A percentile compares a stretch with the other conserved stretches of the same genome.
Evolutionary conservation across 179 eudicot genomes (phyloP).

Genomic region (Spinacia oleracea): DNA sequence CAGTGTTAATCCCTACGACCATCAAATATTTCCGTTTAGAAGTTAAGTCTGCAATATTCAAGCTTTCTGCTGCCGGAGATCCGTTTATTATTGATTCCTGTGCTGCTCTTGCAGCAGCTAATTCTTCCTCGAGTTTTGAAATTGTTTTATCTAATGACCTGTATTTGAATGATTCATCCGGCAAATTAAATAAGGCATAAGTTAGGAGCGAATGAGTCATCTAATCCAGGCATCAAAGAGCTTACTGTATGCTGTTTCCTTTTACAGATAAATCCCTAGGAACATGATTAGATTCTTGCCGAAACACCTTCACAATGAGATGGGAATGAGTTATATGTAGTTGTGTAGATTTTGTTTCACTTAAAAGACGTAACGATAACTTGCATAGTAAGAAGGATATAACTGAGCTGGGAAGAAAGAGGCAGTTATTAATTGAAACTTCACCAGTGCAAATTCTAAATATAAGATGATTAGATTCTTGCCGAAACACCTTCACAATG

Average conservation of each 20-base stretch:
- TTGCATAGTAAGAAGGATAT: not conserved
- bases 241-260: conserved; percentile 59
- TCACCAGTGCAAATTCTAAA: conserved; percentile 1
- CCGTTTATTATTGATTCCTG: conserved; percentile 76
- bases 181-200: not conserved
- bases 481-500: conserved; percentile 42
- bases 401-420: not conserved
- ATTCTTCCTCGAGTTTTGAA: conserved; percentile 76
- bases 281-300: conserved; percentile 42
- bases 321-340: not conserved
- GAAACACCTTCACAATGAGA: conserved; percentile 36
- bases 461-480: conserved; percentile 36
- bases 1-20: conserved; percentile 93
- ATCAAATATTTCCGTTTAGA: conserved; percentile 68
- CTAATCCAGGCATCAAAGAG: conserved; percentile 11
- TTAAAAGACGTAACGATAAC: not conserved
- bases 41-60: conserved; percentile 33
- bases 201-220: not conserved
- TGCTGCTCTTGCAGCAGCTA: conserved; percentile 77
- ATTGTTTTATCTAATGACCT: conserved; percentile 84
- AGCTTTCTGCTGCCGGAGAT: conserved; percentile 61
- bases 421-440: not conserved
- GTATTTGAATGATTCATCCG: conserved; percentile 5
- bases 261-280: conserved; percentile 45
- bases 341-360: not conserved